Evolutionary conservation across 106 monocot genomes (phyloP), one percentile per base, ranked within the genome.

Genomic region (Ottelia alismoides): DNA sequence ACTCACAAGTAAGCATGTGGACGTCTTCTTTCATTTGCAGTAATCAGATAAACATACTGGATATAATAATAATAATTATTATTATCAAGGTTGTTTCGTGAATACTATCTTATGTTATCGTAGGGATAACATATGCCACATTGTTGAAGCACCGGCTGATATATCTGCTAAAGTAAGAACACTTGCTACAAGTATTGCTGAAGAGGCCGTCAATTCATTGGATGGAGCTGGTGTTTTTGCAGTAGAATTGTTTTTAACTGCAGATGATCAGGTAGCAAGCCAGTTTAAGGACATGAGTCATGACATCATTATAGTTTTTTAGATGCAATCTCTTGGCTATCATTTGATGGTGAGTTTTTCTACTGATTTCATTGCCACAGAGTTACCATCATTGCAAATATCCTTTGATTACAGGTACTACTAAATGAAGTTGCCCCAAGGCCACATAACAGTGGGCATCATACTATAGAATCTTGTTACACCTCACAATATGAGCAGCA

Each of bases 401-500:
- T n/a, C n/a, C n/a, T n/a, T n/a, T n/a, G n/a, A n/a, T 31, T 52
- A 4, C 25, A 96, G 96, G 81, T 96, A 70, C 45, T 96, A 54
- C 28, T 89, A 51, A 96, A 96, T 77, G 96, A 96, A 81, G 96
- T 96, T 53, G 96, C 96, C 46, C 96, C 96, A 17, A 78, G 96
- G 70, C 92, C 92, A n/a, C 96, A 96, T 40, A 96, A 96, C 52
- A 89, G 96, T 72, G 96, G 96, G 30, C 96, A 96, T 74, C 89
- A 96, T 69, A 96, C 96, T 23, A 96, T 96, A 20, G 96, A 96
- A 56, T 85, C 85, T 30, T 88, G 88, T 50, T 96, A 96, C 54
- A 89, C 89, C n/a, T 96, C 96, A 32, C 96, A 96, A 51, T 96
- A 89, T 70, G 96, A 96, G 47, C 96, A 96, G 46, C 96, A 96